phyloP scores from a whole-genome alignment of 108 stramenopile genomes.

The Pseudonitzschia pungens region DNA sequence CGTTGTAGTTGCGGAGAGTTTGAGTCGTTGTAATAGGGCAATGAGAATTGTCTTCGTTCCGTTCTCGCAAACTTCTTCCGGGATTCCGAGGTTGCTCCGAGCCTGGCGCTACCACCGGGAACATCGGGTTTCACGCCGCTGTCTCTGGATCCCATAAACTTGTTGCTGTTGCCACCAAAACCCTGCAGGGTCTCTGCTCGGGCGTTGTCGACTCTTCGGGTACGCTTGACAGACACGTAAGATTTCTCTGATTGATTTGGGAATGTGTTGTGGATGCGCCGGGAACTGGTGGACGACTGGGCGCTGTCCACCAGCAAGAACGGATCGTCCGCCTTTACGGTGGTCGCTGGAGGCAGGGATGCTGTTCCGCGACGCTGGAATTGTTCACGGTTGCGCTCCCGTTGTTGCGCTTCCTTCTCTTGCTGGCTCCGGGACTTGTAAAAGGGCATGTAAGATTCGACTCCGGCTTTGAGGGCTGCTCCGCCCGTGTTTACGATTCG shows the following conservation, averaged over 20 bases:
- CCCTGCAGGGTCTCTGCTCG: not conserved
- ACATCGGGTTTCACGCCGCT: not conserved
- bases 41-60: too few relatives aligned
- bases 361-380: not conserved
- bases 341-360: not conserved
- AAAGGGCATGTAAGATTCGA: not conserved
- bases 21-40: not conserved
- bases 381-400: not conserved
- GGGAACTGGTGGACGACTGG: not conserved
- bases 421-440: not conserved
- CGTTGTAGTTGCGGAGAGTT: not conserved
- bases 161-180: not conserved
- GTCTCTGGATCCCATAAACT: not conserved
- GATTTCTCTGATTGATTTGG: not conserved
- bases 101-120: not conserved
- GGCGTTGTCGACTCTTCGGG: not conserved
- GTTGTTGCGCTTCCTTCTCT: not conserved
- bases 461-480: not conserved
- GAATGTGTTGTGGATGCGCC: constrained; percentile 1
- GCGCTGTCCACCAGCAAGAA: constrained; percentile 10
- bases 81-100: not conserved
- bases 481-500: constrained; percentile 16
- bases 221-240: not conserved
- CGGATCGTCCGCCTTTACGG: not conserved
- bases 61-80: not conserved